Evolutionary conservation across 2,329 filamentous ascomycete species (phyloP).

Genomic region (Claviceps purpurea): DNA sequence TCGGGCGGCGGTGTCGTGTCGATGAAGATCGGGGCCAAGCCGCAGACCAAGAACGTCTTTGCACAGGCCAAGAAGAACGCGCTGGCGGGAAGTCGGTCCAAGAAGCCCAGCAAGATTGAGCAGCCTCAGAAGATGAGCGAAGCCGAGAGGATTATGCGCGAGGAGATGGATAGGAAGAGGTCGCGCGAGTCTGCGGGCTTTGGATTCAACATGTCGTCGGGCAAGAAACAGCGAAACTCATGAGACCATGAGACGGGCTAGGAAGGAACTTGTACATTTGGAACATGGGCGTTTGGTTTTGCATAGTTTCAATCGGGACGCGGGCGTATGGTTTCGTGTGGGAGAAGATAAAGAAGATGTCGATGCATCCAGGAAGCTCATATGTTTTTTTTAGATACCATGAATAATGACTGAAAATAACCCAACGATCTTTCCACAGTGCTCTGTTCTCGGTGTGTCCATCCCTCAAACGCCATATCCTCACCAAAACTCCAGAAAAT

Average conservation of each 20-base stretch:
- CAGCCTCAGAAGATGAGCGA: constrained; percentile 77
- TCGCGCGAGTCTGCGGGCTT: constrained; percentile 34
- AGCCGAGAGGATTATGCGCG: constrained; percentile 78
- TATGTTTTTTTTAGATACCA: neutral
- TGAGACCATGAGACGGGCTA: constrained; percentile 3
- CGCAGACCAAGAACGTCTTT: constrained; percentile 69
- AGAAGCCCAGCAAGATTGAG: constrained; percentile 45
- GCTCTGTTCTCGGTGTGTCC: neutral
- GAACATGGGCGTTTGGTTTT: neutral
- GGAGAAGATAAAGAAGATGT: neutral
- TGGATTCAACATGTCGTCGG: constrained; percentile 31
- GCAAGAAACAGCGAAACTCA: constrained; percentile 37
- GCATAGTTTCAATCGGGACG: neutral
- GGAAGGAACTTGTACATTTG: neutral
- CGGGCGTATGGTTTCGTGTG: neutral
- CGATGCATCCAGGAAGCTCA: neutral
- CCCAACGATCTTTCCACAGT: neutral
- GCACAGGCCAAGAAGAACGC: constrained; percentile 55
- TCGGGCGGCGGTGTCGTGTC: constrained; percentile 38
- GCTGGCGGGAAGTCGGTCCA: constrained; percentile 37
- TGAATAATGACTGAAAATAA: constrained; percentile 1
- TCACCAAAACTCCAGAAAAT: neutral
- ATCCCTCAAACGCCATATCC: constrained; percentile 2
- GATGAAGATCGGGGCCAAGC: constrained; percentile 50
- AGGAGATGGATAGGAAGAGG: constrained; percentile 62